Percentiles rank a stretch among this genome's conserved stretches.
Conservation (phyloP, 306 rosid species). For the Hippophae tibetana region DNA sequence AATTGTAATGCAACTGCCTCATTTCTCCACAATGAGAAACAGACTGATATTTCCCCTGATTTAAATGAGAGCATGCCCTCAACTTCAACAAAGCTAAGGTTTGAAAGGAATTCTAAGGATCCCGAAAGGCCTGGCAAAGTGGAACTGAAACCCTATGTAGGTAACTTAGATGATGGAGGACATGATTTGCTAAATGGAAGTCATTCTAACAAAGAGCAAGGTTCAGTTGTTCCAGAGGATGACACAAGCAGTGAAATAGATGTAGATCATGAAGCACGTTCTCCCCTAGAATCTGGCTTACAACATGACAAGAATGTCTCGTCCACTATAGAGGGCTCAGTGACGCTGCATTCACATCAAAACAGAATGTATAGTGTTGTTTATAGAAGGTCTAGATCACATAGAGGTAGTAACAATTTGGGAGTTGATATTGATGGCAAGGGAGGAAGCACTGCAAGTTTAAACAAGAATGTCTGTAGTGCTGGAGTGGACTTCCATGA, state of each 20-base stretch:
- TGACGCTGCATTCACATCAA: constrained; percentile 29
- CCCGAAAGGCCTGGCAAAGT: constrained; percentile 51
- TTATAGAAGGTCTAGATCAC: constrained; percentile 65
- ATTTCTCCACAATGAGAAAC: constrained; percentile 14
- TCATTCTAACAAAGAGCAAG: constrained; percentile 28
- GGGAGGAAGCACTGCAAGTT: constrained; percentile 53
- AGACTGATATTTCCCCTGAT: constrained; percentile 35
- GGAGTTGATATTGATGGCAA: constrained; percentile 37
- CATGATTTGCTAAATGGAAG: constrained; percentile 25
- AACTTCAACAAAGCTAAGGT: constrained; percentile 51
- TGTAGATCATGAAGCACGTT: constrained; percentile 38
- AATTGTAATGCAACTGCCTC: constrained; percentile 29
- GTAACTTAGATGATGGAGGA: constrained; percentile 31
- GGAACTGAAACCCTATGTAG: constrained; percentile 34
- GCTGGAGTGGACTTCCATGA: constrained; percentile 32
- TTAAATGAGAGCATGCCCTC: constrained; percentile 31
- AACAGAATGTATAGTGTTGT: constrained; percentile 74
- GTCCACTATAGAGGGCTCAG: constrained; percentile 27
- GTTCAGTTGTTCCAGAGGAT: constrained; percentile 27
- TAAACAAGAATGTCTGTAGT: constrained; percentile 35
- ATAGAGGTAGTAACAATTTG: constrained; percentile 37
- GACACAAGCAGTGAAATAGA: constrained; percentile 20
- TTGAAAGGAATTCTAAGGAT: constrained; percentile 46
- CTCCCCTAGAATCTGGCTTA: constrained; percentile 31
- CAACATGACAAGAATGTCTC: constrained; percentile 24